Percentiles rank a stretch among this genome's conserved stretches.
phyloP scores from a whole-genome alignment of 2,329 filamentous ascomycete species.

The Leptographium wingfieldii region DNA sequence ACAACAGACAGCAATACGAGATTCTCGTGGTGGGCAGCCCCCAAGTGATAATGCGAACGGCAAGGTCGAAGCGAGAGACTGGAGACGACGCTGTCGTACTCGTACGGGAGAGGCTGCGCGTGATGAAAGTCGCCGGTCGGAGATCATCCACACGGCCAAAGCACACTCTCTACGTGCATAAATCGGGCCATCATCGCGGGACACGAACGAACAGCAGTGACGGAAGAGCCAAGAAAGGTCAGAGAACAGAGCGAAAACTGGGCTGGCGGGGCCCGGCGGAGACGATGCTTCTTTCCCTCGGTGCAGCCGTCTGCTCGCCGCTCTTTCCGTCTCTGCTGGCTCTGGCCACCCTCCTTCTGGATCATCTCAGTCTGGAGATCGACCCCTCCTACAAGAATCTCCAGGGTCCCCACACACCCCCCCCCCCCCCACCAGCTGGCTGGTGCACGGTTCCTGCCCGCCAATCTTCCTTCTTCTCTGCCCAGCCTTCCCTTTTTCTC shows the following conservation, averaged over 20 bases:
- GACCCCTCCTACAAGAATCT: not conserved
- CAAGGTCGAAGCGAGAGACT: not conserved
- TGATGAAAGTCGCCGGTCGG: too few species aligned
- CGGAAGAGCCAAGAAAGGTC: not conserved
- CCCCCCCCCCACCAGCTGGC: not conserved
- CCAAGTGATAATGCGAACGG: not conserved
- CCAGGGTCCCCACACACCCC: not conserved
- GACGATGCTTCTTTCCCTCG: not conserved
- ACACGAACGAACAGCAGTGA: not conserved
- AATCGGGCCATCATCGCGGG: not conserved
- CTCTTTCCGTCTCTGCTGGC: not conserved
- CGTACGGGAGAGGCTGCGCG: too few species aligned
- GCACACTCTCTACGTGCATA: not conserved
- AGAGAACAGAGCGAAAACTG: not conserved
- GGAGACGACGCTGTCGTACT: too few species aligned
- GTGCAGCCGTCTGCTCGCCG: not conserved
- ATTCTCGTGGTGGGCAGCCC: not conserved
- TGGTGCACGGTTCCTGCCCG: not conserved
- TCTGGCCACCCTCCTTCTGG: not conserved
- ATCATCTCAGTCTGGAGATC: not conserved
- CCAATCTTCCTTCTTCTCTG: not conserved
- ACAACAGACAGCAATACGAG: not conserved
- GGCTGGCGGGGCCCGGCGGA: not conserved
- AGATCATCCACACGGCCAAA: not conserved
- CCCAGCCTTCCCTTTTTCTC: constrained; percentile 2